Conservation (phyloP, 2,329 filamentous ascomycete species). For the Aplosporella prunicola region DNA sequence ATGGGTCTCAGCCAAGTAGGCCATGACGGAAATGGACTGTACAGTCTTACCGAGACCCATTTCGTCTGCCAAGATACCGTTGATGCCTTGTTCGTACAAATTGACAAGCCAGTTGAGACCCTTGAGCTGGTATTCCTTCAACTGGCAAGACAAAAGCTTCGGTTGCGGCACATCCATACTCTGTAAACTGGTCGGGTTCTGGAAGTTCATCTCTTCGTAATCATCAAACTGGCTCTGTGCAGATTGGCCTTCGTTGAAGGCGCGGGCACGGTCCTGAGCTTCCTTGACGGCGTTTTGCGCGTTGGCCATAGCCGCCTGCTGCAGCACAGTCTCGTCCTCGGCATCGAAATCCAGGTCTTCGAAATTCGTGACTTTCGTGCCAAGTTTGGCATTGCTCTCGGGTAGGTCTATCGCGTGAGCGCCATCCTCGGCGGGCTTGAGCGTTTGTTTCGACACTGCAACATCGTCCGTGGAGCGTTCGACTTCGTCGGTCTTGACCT, state of each 20-base stretch:
- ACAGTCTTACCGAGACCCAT: conserved; percentile 99
- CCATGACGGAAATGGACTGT: conserved; percentile 98
- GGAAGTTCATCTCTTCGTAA: conserved; percentile 98
- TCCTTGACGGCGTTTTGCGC: conserved; percentile 93
- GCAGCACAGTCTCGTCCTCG: conserved; percentile 76
- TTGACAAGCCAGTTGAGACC: conserved; percentile 99
- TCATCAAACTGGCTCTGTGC: conserved; percentile 67
- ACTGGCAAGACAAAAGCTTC: conserved; percentile 81
- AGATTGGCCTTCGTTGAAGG: conserved; percentile 67
- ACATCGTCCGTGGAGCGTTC: conserved; percentile 82
- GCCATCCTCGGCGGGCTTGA: conserved; percentile 28
- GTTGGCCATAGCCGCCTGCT: conserved; percentile 82
- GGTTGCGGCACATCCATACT: conserved; percentile 92
- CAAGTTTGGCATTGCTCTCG: conserved; percentile 40
- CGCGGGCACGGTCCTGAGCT: conserved; percentile 83
- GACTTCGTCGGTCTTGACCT: conserved; percentile 95
- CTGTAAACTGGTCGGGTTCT: conserved; percentile 91
- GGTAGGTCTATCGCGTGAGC: conserved; percentile 40
- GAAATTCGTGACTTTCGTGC: conserved; percentile 78
- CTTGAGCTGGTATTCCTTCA: conserved; percentile 98
- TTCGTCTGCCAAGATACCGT: conserved; percentile 95
- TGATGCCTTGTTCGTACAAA: conserved; percentile 98
- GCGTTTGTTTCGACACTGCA: conserved; percentile 40
- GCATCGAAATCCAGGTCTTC: conserved; percentile 93
- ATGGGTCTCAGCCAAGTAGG: conserved; percentile 92